Conservation (phyloP, 495 filamentous ascomycete genomes). For the Neurospora cerealis region DNA sequence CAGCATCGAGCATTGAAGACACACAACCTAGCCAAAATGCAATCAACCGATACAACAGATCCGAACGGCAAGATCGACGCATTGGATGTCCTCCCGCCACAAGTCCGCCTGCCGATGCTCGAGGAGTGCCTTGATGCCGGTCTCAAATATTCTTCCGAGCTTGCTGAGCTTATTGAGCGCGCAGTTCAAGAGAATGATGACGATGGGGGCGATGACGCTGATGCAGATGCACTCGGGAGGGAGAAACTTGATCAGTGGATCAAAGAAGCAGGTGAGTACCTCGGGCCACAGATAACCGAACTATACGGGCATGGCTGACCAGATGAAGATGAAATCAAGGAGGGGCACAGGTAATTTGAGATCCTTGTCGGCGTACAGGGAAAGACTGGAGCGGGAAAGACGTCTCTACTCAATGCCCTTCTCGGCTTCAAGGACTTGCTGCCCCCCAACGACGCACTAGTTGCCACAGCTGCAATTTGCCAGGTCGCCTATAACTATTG, state of each 20-base stretch:
- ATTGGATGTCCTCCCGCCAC: not conserved
- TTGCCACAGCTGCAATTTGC: slow-evolving; percentile 15
- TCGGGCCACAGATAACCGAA: not conserved
- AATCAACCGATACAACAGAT: not conserved
- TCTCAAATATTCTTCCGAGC: not conserved
- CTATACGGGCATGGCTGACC: not conserved
- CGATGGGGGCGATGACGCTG: not conserved
- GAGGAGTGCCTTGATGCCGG: not conserved
- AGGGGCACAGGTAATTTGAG: not conserved
- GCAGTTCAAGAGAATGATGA: not conserved
- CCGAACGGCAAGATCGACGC: not conserved
- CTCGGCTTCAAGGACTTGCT: slow-evolving; percentile 13
- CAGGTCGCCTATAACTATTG: slow-evolving; percentile 10
- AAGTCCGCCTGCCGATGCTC: not conserved
- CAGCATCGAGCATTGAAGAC: not conserved
- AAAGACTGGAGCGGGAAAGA: slow-evolving; percentile 21
- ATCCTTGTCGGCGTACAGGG: slow-evolving; percentile 18
- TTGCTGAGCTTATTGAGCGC: not conserved
- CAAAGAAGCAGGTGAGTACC: not conserved
- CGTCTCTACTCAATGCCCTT: slow-evolving; percentile 17
- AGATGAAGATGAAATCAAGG: not conserved
- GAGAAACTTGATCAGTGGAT: not conserved
- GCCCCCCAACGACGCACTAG: slow-evolving; percentile 13
- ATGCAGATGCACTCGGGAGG: not conserved
- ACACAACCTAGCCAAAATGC: not conserved